Conservation (phyloP, 345 rosid genomes). For the Excoecaria agallocha region DNA sequence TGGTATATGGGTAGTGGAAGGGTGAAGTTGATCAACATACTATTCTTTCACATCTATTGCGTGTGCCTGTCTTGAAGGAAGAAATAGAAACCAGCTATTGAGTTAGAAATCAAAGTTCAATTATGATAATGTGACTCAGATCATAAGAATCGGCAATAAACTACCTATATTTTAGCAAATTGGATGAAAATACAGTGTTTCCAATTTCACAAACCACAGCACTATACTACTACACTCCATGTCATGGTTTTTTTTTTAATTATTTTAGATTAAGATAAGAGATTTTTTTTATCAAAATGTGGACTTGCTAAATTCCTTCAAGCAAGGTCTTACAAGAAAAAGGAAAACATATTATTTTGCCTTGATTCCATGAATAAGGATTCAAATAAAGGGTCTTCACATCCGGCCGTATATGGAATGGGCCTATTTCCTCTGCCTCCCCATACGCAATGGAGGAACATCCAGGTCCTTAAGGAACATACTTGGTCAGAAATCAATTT, state of each 20-base stretch:
- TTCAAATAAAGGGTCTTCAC: constrained; percentile 76
- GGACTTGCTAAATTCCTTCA: background rate
- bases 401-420: constrained; percentile 77
- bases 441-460: constrained; percentile 91
- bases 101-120: background rate
- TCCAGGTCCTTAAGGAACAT: constrained; percentile 68
- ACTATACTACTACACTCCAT: background rate
- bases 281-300: background rate
- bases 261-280: background rate
- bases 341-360: constrained; percentile 24
- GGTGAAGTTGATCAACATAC: background rate
- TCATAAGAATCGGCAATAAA: background rate
- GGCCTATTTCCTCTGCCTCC: constrained; percentile 90
- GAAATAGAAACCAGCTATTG: background rate
- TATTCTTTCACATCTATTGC: background rate
- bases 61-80: background rate
- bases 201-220: background rate
- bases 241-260: background rate
- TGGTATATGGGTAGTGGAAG: too few relatives aligned
- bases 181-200: background rate
- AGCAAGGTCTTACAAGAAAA: background rate
- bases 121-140: background rate
- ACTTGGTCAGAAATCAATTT: constrained; percentile 7
- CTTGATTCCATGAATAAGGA: constrained; percentile 91
- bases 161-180: background rate